These are phyloP conservation scores for Leptodermis oblonga DNA, from an alignment of 257 asterid genomes.

Conservation along the genomic window DNA sequence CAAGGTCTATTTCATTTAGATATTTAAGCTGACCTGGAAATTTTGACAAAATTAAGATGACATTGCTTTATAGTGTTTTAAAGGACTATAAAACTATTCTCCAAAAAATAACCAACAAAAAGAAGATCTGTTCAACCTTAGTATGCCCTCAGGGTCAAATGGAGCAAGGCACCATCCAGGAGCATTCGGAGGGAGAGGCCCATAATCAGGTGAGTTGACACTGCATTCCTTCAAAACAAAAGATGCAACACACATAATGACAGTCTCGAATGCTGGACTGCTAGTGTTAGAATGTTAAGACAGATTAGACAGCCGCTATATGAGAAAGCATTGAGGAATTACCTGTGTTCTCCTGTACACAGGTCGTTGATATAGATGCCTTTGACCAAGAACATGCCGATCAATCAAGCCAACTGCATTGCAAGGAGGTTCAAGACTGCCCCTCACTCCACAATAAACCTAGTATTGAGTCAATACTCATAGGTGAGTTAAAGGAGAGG, in stretches of 20 bases:
- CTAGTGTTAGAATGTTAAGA: not conserved
- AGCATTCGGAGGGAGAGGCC: conserved; percentile 70
- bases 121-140: conserved; percentile 47
- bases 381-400: conserved; percentile 69
- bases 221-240: conserved; percentile 67
- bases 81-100: not conserved
- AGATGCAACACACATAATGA: not conserved
- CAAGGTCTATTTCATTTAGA: not conserved
- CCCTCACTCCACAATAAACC: conserved; percentile 78
- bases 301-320: conserved; percentile 13
- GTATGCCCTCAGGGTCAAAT: conserved; percentile 89
- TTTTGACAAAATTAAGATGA: not conserved
- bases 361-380: conserved; percentile 79
- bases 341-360: conserved; percentile 92
- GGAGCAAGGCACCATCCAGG: conserved; percentile 96
- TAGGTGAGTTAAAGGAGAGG: not conserved
- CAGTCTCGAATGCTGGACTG: conserved; percentile 7
- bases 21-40: not conserved
- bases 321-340: conserved; percentile 7
- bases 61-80: not conserved
- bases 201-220: conserved; percentile 84
- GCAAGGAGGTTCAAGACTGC: conserved; percentile 92
- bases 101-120: conserved; percentile 7
- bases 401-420: conserved; percentile 85
- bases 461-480: conserved; percentile 25